A percentile compares a stretch with the other conserved stretches of the same genome.
Evolutionary conservation across 805 yeast genomes (phyloP).

Genomic region (Monosporozyma aquatica): DNA sequence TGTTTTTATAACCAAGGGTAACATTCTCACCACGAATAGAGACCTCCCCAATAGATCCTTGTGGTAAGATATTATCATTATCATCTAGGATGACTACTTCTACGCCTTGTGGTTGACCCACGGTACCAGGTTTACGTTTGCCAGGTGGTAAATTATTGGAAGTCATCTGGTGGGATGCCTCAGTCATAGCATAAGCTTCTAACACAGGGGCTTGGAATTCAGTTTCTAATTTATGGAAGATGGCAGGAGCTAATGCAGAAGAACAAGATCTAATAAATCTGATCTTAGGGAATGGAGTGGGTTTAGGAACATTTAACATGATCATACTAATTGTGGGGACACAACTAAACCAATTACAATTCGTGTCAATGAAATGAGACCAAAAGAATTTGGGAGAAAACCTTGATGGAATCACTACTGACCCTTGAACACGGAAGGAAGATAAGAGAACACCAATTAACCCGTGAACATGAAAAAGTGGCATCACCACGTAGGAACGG

Average conservation of each 20-base stretch:
- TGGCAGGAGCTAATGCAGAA: conserved; percentile 58
- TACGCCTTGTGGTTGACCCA: conserved; percentile 65
- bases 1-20: conserved; percentile 63
- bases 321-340: conserved; percentile 73
- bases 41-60: conserved; percentile 59
- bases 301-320: conserved; percentile 43
- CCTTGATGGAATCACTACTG: conserved; percentile 50
- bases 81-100: conserved; percentile 49
- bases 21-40: conserved; percentile 60
- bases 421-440: conserved; percentile 51
- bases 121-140: conserved; percentile 59
- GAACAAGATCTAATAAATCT: conserved; percentile 68
- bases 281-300: conserved; percentile 43
- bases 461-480: conserved; percentile 71
- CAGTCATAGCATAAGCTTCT: conserved; percentile 78
- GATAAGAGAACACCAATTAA: conserved; percentile 56
- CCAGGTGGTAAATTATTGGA: conserved; percentile 62
- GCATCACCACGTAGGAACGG: conserved; percentile 61
- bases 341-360: conserved; percentile 65
- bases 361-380: conserved; percentile 41
- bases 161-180: conserved; percentile 74
- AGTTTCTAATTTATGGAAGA: conserved; percentile 47
- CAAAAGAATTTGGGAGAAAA: conserved; percentile 58
- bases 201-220: conserved; percentile 57
- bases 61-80: conserved; percentile 37